Evolutionary conservation across 2,329 filamentous ascomycete genomes (phyloP).

Genomic region (Aspergillus tamarii): DNA sequence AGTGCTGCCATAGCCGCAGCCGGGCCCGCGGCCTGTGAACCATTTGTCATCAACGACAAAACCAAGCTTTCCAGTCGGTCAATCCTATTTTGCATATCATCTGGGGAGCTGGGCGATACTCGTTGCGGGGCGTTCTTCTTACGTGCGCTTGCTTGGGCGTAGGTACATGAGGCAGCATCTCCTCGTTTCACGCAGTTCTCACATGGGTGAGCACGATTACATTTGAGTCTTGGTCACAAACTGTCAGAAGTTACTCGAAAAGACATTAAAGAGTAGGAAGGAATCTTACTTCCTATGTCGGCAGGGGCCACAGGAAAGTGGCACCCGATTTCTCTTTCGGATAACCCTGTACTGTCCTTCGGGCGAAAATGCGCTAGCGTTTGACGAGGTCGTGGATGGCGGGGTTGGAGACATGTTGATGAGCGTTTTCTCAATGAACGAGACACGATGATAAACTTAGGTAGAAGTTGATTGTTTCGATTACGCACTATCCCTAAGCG

Average conservation of each 20-base stretch:
- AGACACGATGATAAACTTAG: background rate
- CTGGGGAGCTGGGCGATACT: constrained; percentile 66
- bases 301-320: constrained; percentile 88
- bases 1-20: constrained; percentile 64
- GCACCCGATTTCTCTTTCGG: constrained; percentile 87
- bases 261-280: constrained; percentile 16
- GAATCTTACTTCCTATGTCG: constrained; percentile 79
- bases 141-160: constrained; percentile 69
- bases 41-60: constrained; percentile 90
- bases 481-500: background rate
- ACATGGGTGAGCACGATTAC: constrained; percentile 87
- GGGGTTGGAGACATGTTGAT: constrained; percentile 43
- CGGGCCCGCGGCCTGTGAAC: constrained; percentile 63
- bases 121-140: constrained; percentile 68
- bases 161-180: constrained; percentile 79
- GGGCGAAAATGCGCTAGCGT: constrained; percentile 73
- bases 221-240: constrained; percentile 69
- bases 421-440: background rate
- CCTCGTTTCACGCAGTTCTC: constrained; percentile 92
- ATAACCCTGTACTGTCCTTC: constrained; percentile 86
- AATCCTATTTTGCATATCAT: constrained; percentile 99
- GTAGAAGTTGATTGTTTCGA: background rate
- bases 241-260: constrained; percentile 13
- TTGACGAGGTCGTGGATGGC: constrained; percentile 69
- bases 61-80: constrained; percentile 92